Evolutionary conservation across 305 asterid species (phyloP).

Genomic region (Fraxinus baroniana): DNA sequence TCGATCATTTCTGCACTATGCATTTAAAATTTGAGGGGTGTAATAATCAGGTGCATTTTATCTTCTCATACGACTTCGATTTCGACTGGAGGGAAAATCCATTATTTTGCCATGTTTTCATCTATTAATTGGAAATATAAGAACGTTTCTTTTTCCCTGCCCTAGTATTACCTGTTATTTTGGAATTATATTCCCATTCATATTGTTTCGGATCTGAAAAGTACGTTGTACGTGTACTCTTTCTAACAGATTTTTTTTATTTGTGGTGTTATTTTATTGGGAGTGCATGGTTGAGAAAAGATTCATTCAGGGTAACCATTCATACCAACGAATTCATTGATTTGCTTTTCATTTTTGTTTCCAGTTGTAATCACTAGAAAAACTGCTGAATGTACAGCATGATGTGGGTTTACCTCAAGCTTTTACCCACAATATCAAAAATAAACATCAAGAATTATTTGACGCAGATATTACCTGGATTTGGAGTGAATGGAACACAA

Average conservation of each 20-base stretch:
- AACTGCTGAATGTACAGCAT: background rate
- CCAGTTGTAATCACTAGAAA: background rate
- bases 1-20: background rate
- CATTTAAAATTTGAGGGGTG: background rate
- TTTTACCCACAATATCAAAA: background rate
- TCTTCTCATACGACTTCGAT: background rate
- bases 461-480: slow-evolving; percentile 50
- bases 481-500: slow-evolving; percentile 29
- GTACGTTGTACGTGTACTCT: slow-evolving; percentile 52
- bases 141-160: background rate
- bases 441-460: background rate
- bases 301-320: slow-evolving; percentile 39
- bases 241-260: slow-evolving; percentile 50
- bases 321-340: slow-evolving; percentile 5
- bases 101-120: background rate
- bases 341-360: background rate
- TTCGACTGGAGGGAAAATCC: background rate
- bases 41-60: background rate
- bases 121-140: background rate
- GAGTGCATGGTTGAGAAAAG: slow-evolving; percentile 50
- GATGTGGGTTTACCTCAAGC: background rate
- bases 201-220: slow-evolving; percentile 41
- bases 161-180: slow-evolving; percentile 17
- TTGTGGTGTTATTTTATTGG: slow-evolving; percentile 54
- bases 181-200: background rate